Base-by-base conservation (phyloP, 2,329 filamentous ascomycete species). In the Leptographium wingfieldii region DNA sequence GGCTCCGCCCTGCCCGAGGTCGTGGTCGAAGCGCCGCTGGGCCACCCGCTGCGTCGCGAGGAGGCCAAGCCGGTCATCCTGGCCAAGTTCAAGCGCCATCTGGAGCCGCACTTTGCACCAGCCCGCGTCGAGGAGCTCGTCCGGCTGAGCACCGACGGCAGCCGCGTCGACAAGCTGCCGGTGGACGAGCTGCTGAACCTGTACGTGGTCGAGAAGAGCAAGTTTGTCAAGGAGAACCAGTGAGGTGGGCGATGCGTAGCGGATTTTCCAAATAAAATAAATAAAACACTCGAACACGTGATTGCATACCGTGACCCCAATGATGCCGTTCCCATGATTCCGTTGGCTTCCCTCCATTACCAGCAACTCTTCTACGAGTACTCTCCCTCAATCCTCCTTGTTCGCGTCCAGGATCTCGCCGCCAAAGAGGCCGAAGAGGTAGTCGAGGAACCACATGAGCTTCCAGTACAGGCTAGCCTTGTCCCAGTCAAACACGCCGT, bases 11-110 rank as follows among this genome's bases (percentile, higher is more conserved):
- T 97, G 43, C 87, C 92, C 27, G 94, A 99, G 77, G 85, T 95
- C 62, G 87, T 88, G 56, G 88, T 99, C 59, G 92, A 96, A 79
- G 92, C 94, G 61, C 94, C 94, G 60, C 84, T 99, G 49, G 94
- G 94, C 68, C 94, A 99, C 80, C 87, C 87, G 66, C 80, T 94
- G 70, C 82, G 94, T 66, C 82, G 94, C 66, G 92, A 96, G 68
- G 94, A 99, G 82, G 94, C 94, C 68, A 97, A 97, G 83, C 94
- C 94, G 61, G 89, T 95, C 75, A 96, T 99, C 67, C 77, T 97
- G 68, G 85, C 84, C 73, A 99, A 99, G 81, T 99, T 90, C 80
- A 87, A 92, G 85, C 86, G 89, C 72, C 94, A 99, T 76, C 78
- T 97, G 57, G 82, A 81, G 68, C 88, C 88, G 59, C 92, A 96